Base-by-base conservation (phyloP, 805 yeast genomes). In the Saccharomycopsis sp. region DNA sequence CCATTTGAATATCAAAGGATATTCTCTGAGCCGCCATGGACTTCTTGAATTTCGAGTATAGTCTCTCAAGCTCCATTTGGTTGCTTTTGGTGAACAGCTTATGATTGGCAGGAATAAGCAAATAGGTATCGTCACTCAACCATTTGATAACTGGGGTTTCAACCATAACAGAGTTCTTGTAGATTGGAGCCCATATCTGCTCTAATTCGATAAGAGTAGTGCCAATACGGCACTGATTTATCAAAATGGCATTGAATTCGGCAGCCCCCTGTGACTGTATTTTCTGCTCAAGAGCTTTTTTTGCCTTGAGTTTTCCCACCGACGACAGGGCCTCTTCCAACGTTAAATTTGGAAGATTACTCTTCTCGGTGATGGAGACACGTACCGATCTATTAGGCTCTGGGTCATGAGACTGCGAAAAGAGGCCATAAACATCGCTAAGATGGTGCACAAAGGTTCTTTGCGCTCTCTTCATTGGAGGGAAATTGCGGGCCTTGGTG, bases 321-420 rank as follows among this genome's bases (percentile, higher is more conserved):
- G 40, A 68, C 3, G 67, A 64, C 21, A 76, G 64, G 0, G 80
- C 79, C 54, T 79, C 79, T 29, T 71, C 71, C n/a, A 86, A 69
- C 1, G 77, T 72, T 50, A 76, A 64, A 9, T 66, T 64, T 0
- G 90, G 89, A 1, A 73, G 57, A 8, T 61, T 64, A 0, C 74
- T 67, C 1, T 57, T 62, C 12, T 64, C 58, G 4, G 68, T 66
- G 51, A 75, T 68, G 53, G 74, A 71, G n/a, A 90, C 75, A 62
- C 80, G 83, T 0, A 90, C 92, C 9, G 86, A 80, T 60, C 96
- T 70, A 55, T 81, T 75, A 0, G 97, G 97, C 63, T 89, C 97
- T 1, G 80, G 81, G 68, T 89, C 97, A 61, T 88, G 94, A 1
- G 91, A 80, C 64, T 87, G 91, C 0, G 86, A 75, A 63, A 79